Evolutionary conservation across 345 rosid species (phyloP).

Genomic region (Rhizophora mangle): DNA sequence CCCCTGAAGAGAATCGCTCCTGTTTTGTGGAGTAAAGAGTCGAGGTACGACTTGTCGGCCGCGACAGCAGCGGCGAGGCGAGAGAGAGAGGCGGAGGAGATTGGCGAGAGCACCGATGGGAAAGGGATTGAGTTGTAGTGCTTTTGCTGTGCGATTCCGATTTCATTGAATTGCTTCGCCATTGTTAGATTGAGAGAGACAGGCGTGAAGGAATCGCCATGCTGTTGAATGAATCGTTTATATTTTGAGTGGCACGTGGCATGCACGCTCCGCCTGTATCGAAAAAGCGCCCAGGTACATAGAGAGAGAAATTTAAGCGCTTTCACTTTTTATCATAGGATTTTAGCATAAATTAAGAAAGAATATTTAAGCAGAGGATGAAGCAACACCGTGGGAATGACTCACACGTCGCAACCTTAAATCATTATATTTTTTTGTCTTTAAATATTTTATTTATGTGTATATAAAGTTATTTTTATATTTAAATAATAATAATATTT

Average conservation of each 20-base stretch:
- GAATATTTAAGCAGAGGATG: too few species aligned
- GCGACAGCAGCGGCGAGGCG: conserved; percentile 35
- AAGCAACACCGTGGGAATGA: too few species aligned
- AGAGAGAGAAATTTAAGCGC: too few species aligned
- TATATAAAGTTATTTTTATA: too few species aligned
- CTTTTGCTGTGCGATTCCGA: conserved; percentile 51
- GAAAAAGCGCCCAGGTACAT: too few species aligned
- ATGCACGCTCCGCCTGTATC: neutral
- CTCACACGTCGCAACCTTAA: too few species aligned
- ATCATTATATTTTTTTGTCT: too few species aligned
- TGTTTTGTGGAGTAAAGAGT: conserved; percentile 51
- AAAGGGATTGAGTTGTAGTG: conserved; percentile 41
- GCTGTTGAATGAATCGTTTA: too few species aligned
- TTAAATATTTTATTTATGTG: too few species aligned
- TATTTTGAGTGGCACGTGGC: neutral
- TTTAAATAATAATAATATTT: too few species aligned
- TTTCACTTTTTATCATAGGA: too few species aligned
- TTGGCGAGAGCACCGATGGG: conserved; percentile 55
- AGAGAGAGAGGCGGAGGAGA: conserved; percentile 25
- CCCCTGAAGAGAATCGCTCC: conserved; percentile 78
- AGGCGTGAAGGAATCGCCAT: neutral
- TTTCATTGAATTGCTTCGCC: conserved; percentile 41
- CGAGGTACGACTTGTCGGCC: conserved; percentile 49
- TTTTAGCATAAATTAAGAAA: too few species aligned
- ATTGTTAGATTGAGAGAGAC: conserved; percentile 17